Base-by-base conservation (phyloP, 2,329 filamentous ascomycete species). In the Calonectria hongkongensis region DNA sequence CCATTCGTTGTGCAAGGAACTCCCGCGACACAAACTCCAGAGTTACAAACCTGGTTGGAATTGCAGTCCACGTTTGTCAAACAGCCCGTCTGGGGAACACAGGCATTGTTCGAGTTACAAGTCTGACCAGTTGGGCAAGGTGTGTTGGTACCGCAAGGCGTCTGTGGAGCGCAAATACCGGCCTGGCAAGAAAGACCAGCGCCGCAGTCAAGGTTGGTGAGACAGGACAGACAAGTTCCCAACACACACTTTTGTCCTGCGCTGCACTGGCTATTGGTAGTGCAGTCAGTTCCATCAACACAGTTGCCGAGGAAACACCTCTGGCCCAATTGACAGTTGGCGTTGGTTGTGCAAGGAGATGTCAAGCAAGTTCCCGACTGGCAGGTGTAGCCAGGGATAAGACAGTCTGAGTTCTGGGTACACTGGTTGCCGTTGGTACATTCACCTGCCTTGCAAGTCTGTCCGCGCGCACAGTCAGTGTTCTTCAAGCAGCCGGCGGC, bases 61-160 rank as follows among this genome's bases (percentile, higher is more conserved):
- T 60, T 60, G 21, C 54, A 60, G 15, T 60, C 54, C 54, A 60
- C 54, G 7, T 60, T 60, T 27, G 54, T 60, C 54, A 18, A 60
- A 36, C 54, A 60, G 7, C 54, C 54, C 4, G 54, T 60, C 36
- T 60, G 54, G 8, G 54, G 54, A 21, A 60, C 36, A 15, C 63
- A 66, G 21, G 63, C 63, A n/a, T 39, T 41, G 33, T 66, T 66
- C 21, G 30, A 36, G 47, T 66, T 66, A n/a, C 63, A 66, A 4
- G 48, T 50, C 16, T 66, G 28, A 9, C 30, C 33, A 18, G 63
- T 28, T 4, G 63, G 15, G 28, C 63, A 66, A 15, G 63, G 63
- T 3, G 63, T 66, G 28, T 39, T 50, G 21, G 63, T 16, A 8
- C 45, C 45, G 15, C 64, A 66, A 9, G 64, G 64, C 3, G 15